Evolutionary conservation across 768 basidiomycete species (phyloP).

Genomic region (Trametes meyenii): DNA sequence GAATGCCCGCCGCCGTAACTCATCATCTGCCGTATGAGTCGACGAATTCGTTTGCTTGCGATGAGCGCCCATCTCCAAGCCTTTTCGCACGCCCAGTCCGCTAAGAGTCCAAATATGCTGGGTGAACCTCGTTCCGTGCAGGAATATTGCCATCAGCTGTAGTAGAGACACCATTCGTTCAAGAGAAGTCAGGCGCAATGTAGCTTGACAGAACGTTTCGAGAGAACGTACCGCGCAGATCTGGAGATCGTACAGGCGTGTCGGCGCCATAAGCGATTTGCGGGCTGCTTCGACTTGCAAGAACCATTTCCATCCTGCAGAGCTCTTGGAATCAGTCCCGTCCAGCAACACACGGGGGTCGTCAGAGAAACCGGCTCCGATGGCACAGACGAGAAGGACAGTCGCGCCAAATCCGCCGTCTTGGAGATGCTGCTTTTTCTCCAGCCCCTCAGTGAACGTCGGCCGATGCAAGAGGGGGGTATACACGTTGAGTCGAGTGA

Average conservation of each 20-base stretch:
- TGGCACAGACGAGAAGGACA: conserved; percentile 58
- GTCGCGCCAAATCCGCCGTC: conserved; percentile 49
- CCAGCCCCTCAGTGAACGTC: conserved; percentile 42
- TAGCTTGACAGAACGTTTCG: too few relatives aligned
- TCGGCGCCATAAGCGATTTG: conserved; percentile 30
- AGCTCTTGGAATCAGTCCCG: conserved; percentile 10
- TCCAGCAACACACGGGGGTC: conserved; percentile 44
- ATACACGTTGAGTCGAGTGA: conserved; percentile 28
- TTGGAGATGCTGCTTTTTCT: conserved; percentile 38
- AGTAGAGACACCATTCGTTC: not conserved
- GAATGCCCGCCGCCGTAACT: conserved; percentile 79
- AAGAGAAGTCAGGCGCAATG: not conserved
- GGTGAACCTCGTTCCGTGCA: conserved; percentile 23
- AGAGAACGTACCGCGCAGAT: not conserved
- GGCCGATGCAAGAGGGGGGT: conserved; percentile 46
- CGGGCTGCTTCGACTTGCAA: conserved; percentile 40
- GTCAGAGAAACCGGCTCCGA: conserved; percentile 46
- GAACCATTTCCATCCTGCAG: conserved; percentile 50
- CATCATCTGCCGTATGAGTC: conserved; percentile 54
- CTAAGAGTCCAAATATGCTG: conserved; percentile 22
- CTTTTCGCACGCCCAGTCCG: conserved; percentile 49
- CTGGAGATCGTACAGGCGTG: not conserved
- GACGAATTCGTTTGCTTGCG: conserved; percentile 55
- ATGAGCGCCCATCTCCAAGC: conserved; percentile 74
- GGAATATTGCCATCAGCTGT: not conserved